phyloP scores from a whole-genome alignment of 805 yeast genomes.

The Yarrowia hollandica region DNA sequence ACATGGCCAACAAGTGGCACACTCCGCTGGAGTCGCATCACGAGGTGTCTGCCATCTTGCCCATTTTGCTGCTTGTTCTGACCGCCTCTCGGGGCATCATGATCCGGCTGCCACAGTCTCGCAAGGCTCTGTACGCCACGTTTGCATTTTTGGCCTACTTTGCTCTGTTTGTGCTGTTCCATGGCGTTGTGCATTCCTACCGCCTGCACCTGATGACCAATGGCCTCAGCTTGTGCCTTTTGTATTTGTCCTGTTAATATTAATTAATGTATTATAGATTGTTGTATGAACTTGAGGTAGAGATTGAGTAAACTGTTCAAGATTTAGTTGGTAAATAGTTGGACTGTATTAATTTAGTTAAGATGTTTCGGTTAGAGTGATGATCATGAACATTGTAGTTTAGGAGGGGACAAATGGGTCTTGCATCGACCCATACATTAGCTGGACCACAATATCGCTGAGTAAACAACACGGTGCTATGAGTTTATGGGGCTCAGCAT shows the following conservation, averaged over 20 bases:
- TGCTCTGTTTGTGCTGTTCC: conserved; percentile 61
- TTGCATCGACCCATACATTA: no score
- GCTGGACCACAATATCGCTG: no score
- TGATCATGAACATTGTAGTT: no score
- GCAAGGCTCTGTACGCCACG: conserved; percentile 37
- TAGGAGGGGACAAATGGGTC: no score
- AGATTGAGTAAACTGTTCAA: no score
- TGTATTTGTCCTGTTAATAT: conserved; percentile 11
- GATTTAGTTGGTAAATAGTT: no score
- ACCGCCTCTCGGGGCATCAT: conserved; percentile 51
- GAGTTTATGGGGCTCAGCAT: no score
- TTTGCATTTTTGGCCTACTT: conserved; percentile 52
- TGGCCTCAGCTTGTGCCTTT: conserved; percentile 43
- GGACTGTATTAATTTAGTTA: no score
- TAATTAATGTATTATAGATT: neutral
- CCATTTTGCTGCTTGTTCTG: conserved; percentile 63
- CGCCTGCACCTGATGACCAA: conserved; percentile 81
- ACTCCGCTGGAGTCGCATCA: conserved; percentile 88
- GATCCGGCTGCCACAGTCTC: conserved; percentile 43
- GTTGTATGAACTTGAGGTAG: neutral
- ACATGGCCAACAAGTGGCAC: conserved; percentile 73
- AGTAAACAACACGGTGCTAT: no score
- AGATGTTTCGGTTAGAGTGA: no score
- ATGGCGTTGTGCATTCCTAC: conserved; percentile 79
- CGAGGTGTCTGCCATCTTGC: conserved; percentile 75